Percentiles rank a stretch among this genome's conserved stretches.
These are phyloP conservation scores for Hypomontagnella monticulosa DNA, from an alignment of 495 filamentous ascomycete genomes.

Conservation along the genomic window DNA sequence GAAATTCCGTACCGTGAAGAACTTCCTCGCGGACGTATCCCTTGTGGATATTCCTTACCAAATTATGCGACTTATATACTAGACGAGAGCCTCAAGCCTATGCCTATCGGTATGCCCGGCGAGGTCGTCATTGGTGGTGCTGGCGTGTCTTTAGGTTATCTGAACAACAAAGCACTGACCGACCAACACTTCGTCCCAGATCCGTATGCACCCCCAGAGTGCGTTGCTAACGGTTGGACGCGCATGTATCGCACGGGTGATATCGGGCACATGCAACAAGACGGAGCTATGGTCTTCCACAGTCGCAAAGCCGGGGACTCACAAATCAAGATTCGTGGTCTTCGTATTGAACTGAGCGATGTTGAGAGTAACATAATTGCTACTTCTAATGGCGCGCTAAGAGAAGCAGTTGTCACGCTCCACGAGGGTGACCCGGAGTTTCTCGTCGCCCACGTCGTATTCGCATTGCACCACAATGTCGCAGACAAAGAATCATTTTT, in stretches of 20 bases:
- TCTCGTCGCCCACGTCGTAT: conserved; percentile 51
- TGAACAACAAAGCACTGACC: conserved; percentile 37
- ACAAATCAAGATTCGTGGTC: conserved; percentile 62
- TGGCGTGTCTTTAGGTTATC: conserved; percentile 49
- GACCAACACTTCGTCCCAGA: conserved; percentile 49
- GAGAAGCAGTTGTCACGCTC: conserved; percentile 49
- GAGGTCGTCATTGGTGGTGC: conserved; percentile 53
- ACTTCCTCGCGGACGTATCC: background rate
- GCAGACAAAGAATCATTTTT: conserved; percentile 1
- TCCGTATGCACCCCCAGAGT: conserved; percentile 32
- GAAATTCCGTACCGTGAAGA: conserved; percentile 12
- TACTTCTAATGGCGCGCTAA: conserved; percentile 37
- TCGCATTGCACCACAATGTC: background rate
- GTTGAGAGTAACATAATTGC: conserved; percentile 53
- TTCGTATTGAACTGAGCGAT: conserved; percentile 63
- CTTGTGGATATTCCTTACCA: conserved; percentile 26
- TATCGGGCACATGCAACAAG: conserved; percentile 41
- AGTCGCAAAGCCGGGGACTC: conserved; percentile 58
- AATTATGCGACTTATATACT: conserved; percentile 57
- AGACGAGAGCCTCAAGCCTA: conserved; percentile 50
- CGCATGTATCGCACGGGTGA: conserved; percentile 57
- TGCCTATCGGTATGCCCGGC: conserved; percentile 49
- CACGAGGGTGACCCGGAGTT: conserved; percentile 27
- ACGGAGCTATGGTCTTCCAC: conserved; percentile 52
- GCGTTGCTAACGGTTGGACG: conserved; percentile 45